Evolutionary conservation across 2,329 filamentous ascomycete genomes (phyloP).

Genomic region (Aspergillaceae sp.): DNA sequence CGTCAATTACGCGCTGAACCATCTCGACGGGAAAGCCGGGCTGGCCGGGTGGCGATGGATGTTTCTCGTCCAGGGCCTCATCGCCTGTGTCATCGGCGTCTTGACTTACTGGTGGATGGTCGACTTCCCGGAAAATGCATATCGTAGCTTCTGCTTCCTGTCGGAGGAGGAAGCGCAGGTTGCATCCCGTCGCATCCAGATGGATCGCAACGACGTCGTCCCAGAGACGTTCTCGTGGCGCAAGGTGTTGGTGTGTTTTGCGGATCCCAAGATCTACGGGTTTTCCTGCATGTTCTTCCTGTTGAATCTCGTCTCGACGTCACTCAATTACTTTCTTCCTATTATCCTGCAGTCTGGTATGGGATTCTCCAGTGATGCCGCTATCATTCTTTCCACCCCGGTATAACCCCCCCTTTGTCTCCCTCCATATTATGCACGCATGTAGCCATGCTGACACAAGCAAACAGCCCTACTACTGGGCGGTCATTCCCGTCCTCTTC

Average conservation of each 20-base stretch:
- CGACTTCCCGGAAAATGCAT: conserved; percentile 57
- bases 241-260: conserved; percentile 49
- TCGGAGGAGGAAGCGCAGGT: conserved; percentile 48
- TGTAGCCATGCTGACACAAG: background rate
- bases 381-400: conserved; percentile 56
- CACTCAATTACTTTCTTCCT: conserved; percentile 57
- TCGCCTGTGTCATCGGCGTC: conserved; percentile 52
- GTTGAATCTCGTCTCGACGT: conserved; percentile 58
- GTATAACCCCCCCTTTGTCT: conserved; percentile 15
- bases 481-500: conserved; percentile 54
- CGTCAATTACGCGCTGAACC: conserved; percentile 61
- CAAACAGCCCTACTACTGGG: conserved; percentile 54
- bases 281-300: conserved; percentile 59
- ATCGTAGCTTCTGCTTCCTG: conserved; percentile 51
- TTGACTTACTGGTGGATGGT: conserved; percentile 62
- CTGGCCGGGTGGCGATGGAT: conserved; percentile 61
- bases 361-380: conserved; percentile 44
- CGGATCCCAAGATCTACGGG: conserved; percentile 55
- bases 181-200: conserved; percentile 50
- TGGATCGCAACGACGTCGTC: conserved; percentile 53
- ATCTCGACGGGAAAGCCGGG: conserved; percentile 48
- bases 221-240: conserved; percentile 49
- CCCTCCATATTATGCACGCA: background rate
- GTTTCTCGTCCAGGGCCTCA: conserved; percentile 58
- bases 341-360: conserved; percentile 49